Base-by-base conservation (phyloP, 75 land plant species). In the Pseudotsuga menziesii region DNA sequence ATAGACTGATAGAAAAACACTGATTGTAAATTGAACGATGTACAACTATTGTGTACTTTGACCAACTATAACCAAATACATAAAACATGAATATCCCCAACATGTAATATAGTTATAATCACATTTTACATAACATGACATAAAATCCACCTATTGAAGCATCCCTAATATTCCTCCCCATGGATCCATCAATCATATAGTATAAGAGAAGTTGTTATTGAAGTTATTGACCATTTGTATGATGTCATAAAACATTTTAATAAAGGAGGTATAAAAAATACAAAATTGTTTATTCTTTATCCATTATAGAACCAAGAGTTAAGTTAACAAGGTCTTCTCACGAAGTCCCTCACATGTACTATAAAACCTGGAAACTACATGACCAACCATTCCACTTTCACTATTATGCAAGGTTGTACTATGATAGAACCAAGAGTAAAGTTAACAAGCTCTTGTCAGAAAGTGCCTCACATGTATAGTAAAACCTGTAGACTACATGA, bases 381-480 rank as follows among this genome's bases (percentile, higher is more conserved):
- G 99, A 80, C 94, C 99, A 32, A 97, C 97, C 89, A 94, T 94
- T 25, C 99, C 99, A 83, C 89, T 97, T 88, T 97, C 99, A 91
- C 99, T 97, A 73, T 97, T 98, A 23, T 98, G 90, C 74, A 97
- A 87, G 74, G 92, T 87, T 54, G 93, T 97, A 81, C 99, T 97
- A 82, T 97, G 98, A 87, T 97, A 29, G 32, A 29, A 29, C 32
- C 32, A 29, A 62, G 23, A 22, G 26, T 23, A 59, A 59, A 4
- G 8, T 23, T 20, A 23, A 9, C 32, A 29, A 29, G 32, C 32
- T 29, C 32, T 29, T 29, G 1, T 29, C 17, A 78, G 2, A 32
- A 29, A 78, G 16, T 14, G 17, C 15, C 58, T 16, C 73, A 44
- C 25, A 35, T 54, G 8, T 35, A 44, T 22, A 73, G 15, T 48